A percentile compares a stretch with the other conserved stretches of the same genome.
These are phyloP conservation scores for Candida ascalaphidarum DNA, from an alignment of 805 yeast species.

Conservation along the genomic window DNA sequence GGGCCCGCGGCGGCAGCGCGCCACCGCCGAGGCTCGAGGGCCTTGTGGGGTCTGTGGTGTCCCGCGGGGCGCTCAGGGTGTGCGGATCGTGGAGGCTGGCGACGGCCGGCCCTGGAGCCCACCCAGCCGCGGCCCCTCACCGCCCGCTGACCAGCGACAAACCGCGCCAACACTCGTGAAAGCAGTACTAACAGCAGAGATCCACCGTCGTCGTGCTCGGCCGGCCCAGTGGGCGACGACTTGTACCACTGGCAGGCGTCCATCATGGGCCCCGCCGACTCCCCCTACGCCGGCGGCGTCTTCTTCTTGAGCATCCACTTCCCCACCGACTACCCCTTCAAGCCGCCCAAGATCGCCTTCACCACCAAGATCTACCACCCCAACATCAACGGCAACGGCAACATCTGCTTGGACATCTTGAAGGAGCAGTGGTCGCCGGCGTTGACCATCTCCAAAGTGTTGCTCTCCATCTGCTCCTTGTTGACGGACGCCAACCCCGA, in stretches of 20 bases:
- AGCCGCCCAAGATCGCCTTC: slow-evolving; percentile 86
- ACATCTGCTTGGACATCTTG: slow-evolving; percentile 92
- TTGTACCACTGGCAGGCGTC: slow-evolving; percentile 99
- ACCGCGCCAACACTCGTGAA: too few species aligned
- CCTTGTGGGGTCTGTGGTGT: too few species aligned
- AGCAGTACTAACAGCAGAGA: slow-evolving; percentile 50
- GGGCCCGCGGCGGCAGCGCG: too few species aligned
- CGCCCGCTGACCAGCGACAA: too few species aligned
- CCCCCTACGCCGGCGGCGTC: slow-evolving; percentile 84
- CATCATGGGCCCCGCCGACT: slow-evolving; percentile 97
- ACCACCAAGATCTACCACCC: slow-evolving; percentile 97
- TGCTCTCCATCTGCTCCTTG: slow-evolving; percentile 89
- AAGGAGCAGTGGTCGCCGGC: slow-evolving; percentile 99
- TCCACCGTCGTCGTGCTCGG: slow-evolving; percentile 98
- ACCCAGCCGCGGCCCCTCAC: too few species aligned
- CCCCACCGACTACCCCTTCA: slow-evolving; percentile 99
- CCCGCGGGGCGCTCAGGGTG: too few species aligned
- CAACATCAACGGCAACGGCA: slow-evolving; percentile 91
- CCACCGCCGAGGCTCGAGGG: too few species aligned
- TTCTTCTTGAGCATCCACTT: slow-evolving; percentile 93
- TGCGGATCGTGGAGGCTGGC: too few species aligned
- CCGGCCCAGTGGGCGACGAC: slow-evolving; percentile 98
- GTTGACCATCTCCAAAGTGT: slow-evolving; percentile 88
- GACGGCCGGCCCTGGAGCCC: too few species aligned
- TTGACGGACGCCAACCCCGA: slow-evolving; percentile 98